These are phyloP conservation scores for Boletus tylopilopsis DNA, from an alignment of 768 basidiomycete genomes.

Conservation along the genomic window DNA sequence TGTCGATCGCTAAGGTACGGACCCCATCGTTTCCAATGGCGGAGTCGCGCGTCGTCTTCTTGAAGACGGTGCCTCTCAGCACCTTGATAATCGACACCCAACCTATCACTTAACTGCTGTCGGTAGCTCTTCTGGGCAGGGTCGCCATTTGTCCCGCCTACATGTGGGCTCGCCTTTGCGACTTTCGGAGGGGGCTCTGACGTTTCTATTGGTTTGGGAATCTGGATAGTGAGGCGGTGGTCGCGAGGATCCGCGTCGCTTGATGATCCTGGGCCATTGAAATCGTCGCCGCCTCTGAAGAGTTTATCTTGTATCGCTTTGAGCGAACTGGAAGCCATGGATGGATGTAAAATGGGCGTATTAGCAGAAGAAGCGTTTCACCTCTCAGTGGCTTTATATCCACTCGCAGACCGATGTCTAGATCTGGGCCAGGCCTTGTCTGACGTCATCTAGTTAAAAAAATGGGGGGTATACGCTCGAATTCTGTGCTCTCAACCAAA, in stretches of 20 bases:
- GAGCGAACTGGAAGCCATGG: conserved; percentile 43
- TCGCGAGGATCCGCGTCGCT: conserved; percentile 28
- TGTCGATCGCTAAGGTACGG: conserved; percentile 97
- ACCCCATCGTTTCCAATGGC: conserved; percentile 99
- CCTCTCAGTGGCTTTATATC: conserved; percentile 11
- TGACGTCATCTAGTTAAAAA: conserved; percentile 21
- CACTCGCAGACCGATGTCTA: neutral
- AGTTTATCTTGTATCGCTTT: conserved; percentile 74
- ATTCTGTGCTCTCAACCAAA: too few relatives aligned
- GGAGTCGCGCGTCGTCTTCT: conserved; percentile 73
- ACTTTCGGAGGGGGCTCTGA: conserved; percentile 42
- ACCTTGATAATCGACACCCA: conserved; percentile 74
- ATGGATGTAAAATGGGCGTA: conserved; percentile 1
- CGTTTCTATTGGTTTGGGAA: conserved; percentile 50
- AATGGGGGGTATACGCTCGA: conserved; percentile 29
- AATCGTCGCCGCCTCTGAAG: conserved; percentile 45
- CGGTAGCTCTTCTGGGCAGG: conserved; percentile 44
- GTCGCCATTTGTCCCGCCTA: conserved; percentile 4
- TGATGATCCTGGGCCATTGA: conserved; percentile 14
- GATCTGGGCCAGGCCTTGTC: conserved; percentile 4
- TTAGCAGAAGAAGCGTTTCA: conserved; percentile 2
- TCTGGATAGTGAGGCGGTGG: conserved; percentile 59
- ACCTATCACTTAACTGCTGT: conserved; percentile 56
- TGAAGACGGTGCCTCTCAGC: conserved; percentile 82
- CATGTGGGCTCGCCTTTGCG: conserved; percentile 34